These are phyloP conservation scores for Coffea eugenioides DNA, from an alignment of 257 asterid species.

Conservation along the genomic window DNA sequence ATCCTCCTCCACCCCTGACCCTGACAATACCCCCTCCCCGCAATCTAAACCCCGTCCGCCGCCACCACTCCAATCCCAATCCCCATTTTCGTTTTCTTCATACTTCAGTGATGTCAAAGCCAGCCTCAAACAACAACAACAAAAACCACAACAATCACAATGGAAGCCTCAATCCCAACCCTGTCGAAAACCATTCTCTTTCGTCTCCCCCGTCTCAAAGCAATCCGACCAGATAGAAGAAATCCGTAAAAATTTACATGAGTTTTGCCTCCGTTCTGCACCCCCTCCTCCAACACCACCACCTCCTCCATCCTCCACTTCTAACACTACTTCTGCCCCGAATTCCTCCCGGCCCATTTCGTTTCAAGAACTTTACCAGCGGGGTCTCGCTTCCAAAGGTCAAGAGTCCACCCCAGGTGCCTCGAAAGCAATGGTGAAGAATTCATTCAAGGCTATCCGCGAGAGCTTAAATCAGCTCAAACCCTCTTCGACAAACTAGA, in stretches of 20 bases:
- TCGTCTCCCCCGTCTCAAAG: constrained; percentile 2
- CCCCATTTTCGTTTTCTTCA: constrained; percentile 25
- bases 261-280: constrained; percentile 30
- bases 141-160: constrained; percentile 3
- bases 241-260: constrained; percentile 20
- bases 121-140: constrained; percentile 25
- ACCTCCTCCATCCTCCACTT: background rate
- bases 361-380: constrained; percentile 35
- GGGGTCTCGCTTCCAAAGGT: constrained; percentile 11
- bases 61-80: constrained; percentile 17
- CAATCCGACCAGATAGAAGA: background rate
- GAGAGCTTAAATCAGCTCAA: constrained; percentile 14
- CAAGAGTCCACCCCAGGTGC: constrained; percentile 3
- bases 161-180: constrained; percentile 4
- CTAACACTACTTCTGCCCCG: background rate
- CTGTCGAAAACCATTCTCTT: constrained; percentile 16
- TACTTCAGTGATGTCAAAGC: constrained; percentile 32
- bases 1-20: constrained; percentile 12
- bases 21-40: constrained; percentile 15
- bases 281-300: constrained; percentile 16
- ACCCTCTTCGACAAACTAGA: background rate
- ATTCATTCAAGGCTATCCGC: constrained; percentile 13
- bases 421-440: background rate
- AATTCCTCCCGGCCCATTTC: constrained; percentile 13
- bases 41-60: constrained; percentile 19